phyloP scores from a whole-genome alignment of 768 basidiomycete species.

The Termitomyces sp. region DNA sequence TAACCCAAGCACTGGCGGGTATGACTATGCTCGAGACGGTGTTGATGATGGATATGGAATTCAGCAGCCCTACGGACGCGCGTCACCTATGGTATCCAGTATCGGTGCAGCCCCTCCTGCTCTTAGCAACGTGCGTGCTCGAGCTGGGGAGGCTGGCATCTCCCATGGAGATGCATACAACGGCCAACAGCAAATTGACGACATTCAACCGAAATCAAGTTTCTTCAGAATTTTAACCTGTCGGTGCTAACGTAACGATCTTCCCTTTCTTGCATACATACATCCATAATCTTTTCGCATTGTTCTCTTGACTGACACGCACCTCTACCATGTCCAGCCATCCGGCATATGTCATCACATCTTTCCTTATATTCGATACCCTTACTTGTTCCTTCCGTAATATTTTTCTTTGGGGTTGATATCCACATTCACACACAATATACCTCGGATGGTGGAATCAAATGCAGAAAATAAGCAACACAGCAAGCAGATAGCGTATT shows the following conservation, averaged over 20 bases:
- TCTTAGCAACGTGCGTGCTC: conserved; percentile 67
- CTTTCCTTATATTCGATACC: conserved; percentile 28
- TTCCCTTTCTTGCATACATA: conserved; percentile 18
- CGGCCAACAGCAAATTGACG: conserved; percentile 54
- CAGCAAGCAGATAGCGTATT: background rate
- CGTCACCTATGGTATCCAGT: conserved; percentile 78
- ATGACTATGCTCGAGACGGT: conserved; percentile 48
- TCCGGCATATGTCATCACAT: conserved; percentile 27
- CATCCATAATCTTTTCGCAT: conserved; percentile 20
- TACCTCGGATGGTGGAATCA: conserved; percentile 7
- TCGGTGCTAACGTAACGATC: conserved; percentile 59
- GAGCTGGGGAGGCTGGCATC: conserved; percentile 64
- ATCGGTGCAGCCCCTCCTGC: conserved; percentile 68
- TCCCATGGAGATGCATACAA: conserved; percentile 58
- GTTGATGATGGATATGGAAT: conserved; percentile 56
- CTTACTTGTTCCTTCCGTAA: conserved; percentile 21
- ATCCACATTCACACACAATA: conserved; percentile 12
- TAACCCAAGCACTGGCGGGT: conserved; percentile 49
- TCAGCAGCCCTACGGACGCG: conserved; percentile 63
- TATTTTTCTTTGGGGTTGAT: conserved; percentile 10
- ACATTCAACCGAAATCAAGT: conserved; percentile 47
- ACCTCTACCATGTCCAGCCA: conserved; percentile 16
- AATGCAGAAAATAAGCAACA: background rate
- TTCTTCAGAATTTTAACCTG: conserved; percentile 74
- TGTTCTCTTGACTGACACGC: conserved; percentile 22